Evolutionary conservation across 2,329 filamentous ascomycete species (phyloP), one percentile per base, ranked within the genome.

Genomic region (Fusarium ambrosium): DNA sequence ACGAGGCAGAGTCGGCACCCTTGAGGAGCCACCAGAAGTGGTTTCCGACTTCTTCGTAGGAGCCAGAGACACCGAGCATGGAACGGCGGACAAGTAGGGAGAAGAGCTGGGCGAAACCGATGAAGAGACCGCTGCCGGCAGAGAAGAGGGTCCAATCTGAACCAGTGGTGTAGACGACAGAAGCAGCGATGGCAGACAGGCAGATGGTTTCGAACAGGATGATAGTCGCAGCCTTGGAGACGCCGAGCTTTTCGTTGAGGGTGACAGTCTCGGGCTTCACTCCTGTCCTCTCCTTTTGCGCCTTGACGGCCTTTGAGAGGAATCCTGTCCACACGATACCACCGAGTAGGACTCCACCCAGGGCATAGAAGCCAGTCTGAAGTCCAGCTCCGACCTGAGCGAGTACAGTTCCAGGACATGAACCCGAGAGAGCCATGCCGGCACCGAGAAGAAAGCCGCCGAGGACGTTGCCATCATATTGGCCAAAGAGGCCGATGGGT

Each of bases 381-480:
- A 91, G 83, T 2, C 89, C 87, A 14, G 87, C 83, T 2, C 87
- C 90, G 13, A 90, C 77, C 80, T 94, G 92, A 0, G 89, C 87
- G 59, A 92, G 86, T 7, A 92, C 86, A 0, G 91, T 92, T 1
- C 92, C 92, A 0, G 92, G 91, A 69, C 92, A 93, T 0, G 91
- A 88, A 10, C 91, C 91, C 0, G 91, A 88, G 18, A 93, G 82
- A 7, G 89, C 87, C 91, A 93, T 92, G 65, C 92, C 92, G n/a
- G 87, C 80, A 39, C 92, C 92, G 29, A 92, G 86, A 4, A 93
- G 81, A 18, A 85, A 78, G 6, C 92, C 92, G 65, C 92, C 92
- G 73, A 92, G 74, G 56, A 93, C 81, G 79, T 94, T 93, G 66
- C 90, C 92, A 76, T 92, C 91, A 76, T 90, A 91, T 20, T 81